These are phyloP conservation scores for Podochytrium sp. DNA, from an alignment of 192 early-diverging fungal genomes.

Conservation along the genomic window DNA sequence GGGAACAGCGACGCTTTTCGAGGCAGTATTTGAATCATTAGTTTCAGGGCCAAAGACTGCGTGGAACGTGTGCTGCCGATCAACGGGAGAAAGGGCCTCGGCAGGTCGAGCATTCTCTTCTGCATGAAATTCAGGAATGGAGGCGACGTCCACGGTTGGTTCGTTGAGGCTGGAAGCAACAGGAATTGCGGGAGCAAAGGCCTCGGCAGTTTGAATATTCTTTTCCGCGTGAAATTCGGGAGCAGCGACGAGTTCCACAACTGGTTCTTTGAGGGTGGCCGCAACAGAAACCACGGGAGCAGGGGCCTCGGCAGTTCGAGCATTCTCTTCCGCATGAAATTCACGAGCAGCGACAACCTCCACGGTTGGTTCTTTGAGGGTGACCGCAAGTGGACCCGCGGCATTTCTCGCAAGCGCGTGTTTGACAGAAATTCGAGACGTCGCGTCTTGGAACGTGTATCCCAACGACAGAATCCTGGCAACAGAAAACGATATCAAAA, in stretches of 20 bases:
- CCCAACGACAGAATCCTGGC: too few relatives aligned
- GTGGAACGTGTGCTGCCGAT: too few relatives aligned
- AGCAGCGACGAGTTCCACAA: not conserved
- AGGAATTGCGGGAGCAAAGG: not conserved
- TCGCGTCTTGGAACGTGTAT: too few relatives aligned
- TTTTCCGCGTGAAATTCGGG: not conserved
- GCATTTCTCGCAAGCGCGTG: too few relatives aligned
- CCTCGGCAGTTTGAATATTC: not conserved
- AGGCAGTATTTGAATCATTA: too few relatives aligned
- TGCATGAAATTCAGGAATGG: not conserved
- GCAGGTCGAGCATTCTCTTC: too few relatives aligned
- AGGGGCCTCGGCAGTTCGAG: not conserved
- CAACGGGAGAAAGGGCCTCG: too few relatives aligned
- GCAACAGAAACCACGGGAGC: too few relatives aligned
- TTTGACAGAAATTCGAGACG: too few relatives aligned
- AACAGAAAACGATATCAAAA: too few relatives aligned
- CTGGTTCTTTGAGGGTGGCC: not conserved
- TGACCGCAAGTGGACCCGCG: not conserved
- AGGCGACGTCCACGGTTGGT: not conserved
- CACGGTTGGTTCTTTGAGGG: not conserved
- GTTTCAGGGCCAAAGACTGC: too few relatives aligned
- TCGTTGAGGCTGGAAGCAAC: not conserved
- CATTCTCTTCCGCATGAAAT: not conserved
- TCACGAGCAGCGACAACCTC: not conserved
- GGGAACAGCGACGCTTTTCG: too few relatives aligned